Base-by-base conservation (phyloP, 495 filamentous ascomycete species). In the Lepraria neglecta region DNA sequence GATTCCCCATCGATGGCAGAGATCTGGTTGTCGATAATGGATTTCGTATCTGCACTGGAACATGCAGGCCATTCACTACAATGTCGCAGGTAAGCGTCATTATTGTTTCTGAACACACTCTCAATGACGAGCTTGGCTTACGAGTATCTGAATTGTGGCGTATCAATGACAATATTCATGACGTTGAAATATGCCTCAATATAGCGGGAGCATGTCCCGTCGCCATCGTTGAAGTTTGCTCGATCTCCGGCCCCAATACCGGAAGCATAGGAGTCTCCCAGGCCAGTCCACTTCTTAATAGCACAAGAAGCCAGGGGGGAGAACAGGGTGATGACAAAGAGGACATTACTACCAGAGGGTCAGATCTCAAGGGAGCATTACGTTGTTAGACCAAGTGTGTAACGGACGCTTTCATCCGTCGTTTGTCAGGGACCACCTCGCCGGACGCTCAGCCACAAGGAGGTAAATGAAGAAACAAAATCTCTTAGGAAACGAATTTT, bases 141-240 rank as follows among this genome's bases (percentile, higher is more conserved):
- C 46, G 21, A 11, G 46, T 45, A 14, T 24, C 21, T 12, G n/a
- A 27, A 9, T 19, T 28, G 10, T 35, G 30, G 31, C 51, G 11
- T 27, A 24, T 55, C 52, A 11, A 55, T 35, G 14, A 55, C 11
- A 15, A 55, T 28, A 1, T 35, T 55, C 52, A 55, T 55, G 28
- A 55, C 52, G 7, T 55, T n/a, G 17, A 9, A 4, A 33, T 55
- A 55, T 55, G 52, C 52, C 15, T 55, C 9, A 19, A 24, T 55
- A 55, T 55, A 55, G 3, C 28, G 52, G 31, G 52, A 55, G 52
- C 52, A 55, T 6, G 28, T 35, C 38, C 4, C n/a, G 38, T 33
- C 52, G 4, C 52, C 52, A 42, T 19, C 30, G 30, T 55, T 27
- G 52, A 21, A 11, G 12, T 42, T 42, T 24, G 2, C 38, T 19